Evolutionary conservation across 345 rosid genomes (phyloP), one percentile per base, ranked within the genome.

Genomic region (Gossypium raimondii): DNA sequence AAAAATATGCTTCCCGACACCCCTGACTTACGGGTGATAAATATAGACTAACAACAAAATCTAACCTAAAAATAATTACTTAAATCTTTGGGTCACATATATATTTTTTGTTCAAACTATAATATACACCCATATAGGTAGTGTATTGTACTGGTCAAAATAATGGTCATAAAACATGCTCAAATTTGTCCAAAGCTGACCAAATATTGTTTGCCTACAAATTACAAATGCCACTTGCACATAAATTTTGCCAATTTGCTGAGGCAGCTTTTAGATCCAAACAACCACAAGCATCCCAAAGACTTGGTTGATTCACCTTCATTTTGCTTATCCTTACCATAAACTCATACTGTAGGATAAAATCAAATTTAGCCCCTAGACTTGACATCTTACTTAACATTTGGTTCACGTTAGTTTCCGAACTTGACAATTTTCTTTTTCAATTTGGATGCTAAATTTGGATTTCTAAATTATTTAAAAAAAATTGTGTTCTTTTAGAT

Each of bases 161-260:
- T 59, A 59, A 11, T 24, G 41, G 38, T 50, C n/a, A 13, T 3
- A 50, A 50, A 50, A 50, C n/a, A 47, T 50, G 60, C 67, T 62
- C 18, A 20, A 22, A 20, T 34, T 62, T 62, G 47, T 64, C 51
- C 50, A 20, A 67, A 20, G 5, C 71, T 22, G 71, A 67, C 71
- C 55, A 13, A 14, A 24, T 67, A 8, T 14, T 48, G 24, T 48
- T 43, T 64, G 16, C 9, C 51, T 12, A 1, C 47, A 14, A 9
- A 29, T 53, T n/a, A 7, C 34, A 41, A 18, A 50, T 25, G 41
- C 72, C 14, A 68, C 58, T 68, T 48, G 72, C 58, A 50, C 25
- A 68, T 68, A 48, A 68, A 67, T 67, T 67, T 47, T 41, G 41
- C 41, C 57, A 48, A 67, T 67, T 67, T 20, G 57, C 57, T 47